Base-by-base conservation (phyloP, 306 rosid species). In the Acmispon strigosus region DNA sequence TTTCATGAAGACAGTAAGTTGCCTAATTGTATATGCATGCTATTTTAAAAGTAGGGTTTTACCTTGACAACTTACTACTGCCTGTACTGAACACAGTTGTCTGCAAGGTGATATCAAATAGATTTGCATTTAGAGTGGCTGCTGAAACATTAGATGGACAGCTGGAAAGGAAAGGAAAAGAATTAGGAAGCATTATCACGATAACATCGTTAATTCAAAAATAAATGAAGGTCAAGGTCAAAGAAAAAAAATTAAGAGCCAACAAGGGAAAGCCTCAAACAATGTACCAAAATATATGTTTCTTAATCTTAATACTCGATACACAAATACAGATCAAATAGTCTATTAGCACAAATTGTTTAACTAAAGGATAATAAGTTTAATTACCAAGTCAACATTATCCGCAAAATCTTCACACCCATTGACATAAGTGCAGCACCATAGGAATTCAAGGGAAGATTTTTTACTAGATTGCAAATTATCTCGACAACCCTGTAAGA, bases 401-500 rank as follows among this genome's bases (percentile, higher is more conserved):
- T 82, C 65, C 83, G 80, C 86, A 93, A 86, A 54, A 86, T 88
- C 79, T 80, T 93, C 72, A 90, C 72, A 19, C 89, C 89, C 86
- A 84, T 65, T 16, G 98, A 88, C 97, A 89, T 87, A 65, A 82
- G 44, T 64, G 89, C 84, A 39, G 97, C 92, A 78, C 89, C 82
- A 44, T 59, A 61, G 52, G 88, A 72, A 90, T 76, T 86, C 71
- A 82, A 81, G 76, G 97, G 76, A 49, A 80, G 78, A 62, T 84
- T 88, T 74, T 87, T 87, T 24, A 93, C 67, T 56, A 93, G 66
- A 78, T 80, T 77, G 86, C 97, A 90, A 58, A 93, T 78, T 24
- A 90, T 82, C 81, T 88, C 92, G 87, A 83, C 89, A 42, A 86
- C 86, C 98, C 97, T 93, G 81, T 64, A 52, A 64, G 51, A 83